Evolutionary conservation across 306 rosid genomes (phyloP).

Genomic region (Fagus crenata): DNA sequence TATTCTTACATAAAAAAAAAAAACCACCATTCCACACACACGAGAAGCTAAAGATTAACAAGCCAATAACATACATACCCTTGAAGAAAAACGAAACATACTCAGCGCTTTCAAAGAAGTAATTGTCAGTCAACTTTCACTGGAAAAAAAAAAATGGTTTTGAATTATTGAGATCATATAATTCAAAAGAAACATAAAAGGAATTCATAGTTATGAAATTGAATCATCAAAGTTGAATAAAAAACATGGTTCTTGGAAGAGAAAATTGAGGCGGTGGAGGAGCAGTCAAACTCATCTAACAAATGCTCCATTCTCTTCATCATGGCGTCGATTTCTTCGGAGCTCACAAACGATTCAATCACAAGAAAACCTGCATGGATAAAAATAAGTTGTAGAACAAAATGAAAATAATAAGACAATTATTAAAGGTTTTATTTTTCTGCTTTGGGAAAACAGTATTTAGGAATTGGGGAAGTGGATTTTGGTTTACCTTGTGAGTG

Average conservation of each 20-base stretch:
- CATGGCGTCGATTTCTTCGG: conserved; percentile 63
- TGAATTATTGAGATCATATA: not conserved
- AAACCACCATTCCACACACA: no score
- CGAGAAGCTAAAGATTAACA: conserved; percentile 3
- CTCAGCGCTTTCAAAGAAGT: conserved; percentile 77
- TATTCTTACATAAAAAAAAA: not conserved
- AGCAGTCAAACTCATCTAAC: conserved; percentile 67
- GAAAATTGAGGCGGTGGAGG: conserved; percentile 79
- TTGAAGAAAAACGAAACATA: conserved; percentile 82
- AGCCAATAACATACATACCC: conserved; percentile 41
- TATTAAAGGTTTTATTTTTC: no score
- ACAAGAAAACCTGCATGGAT: conserved; percentile 64
- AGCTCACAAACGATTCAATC: conserved; percentile 64
- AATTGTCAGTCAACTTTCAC: conserved; percentile 59
- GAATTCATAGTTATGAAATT: not conserved
- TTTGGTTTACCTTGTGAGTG: conserved; percentile 54
- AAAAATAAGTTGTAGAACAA: conserved; percentile 1
- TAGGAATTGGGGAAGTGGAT: not conserved
- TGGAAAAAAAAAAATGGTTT: conserved; percentile 23
- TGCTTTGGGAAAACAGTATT: not conserved
- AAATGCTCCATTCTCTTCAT: conserved; percentile 71
- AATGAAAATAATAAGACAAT: not conserved
- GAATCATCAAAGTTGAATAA: not conserved
- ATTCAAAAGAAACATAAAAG: not conserved
- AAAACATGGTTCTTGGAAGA: conserved; percentile 85